Conservation (phyloP, 257 asterid genomes). For the Lavandula angustifolia region DNA sequence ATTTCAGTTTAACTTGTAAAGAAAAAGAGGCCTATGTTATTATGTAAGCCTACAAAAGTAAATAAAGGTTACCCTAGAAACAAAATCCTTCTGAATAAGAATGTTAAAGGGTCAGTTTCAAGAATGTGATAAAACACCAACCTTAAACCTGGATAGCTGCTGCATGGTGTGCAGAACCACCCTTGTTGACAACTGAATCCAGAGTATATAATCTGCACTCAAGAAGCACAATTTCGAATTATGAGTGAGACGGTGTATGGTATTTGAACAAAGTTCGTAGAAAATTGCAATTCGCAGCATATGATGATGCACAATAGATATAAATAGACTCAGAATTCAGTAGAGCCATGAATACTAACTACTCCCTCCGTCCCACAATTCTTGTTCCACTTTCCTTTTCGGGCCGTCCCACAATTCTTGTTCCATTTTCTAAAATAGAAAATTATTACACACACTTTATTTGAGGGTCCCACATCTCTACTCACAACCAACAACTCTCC, state of each 20-base stretch:
- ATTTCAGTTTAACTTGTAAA: not conserved
- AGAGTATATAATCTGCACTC: slow-evolving; percentile 73
- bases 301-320: slow-evolving; percentile 14
- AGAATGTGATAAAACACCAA: slow-evolving; percentile 31
- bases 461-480: no score
- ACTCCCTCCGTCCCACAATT: no score
- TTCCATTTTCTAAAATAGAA: no score
- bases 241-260: not conserved
- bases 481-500: no score
- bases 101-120: not conserved
- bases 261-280: slow-evolving; percentile 11
- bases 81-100: not conserved
- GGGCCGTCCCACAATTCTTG: no score
- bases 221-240: slow-evolving; percentile 26
- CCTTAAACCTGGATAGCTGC: slow-evolving; percentile 86
- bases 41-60: not conserved
- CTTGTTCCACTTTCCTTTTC: no score
- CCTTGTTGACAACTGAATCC: slow-evolving; percentile 95
- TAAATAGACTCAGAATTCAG: not conserved
- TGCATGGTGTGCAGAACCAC: slow-evolving; percentile 96
- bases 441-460: no score
- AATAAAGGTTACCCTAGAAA: not conserved
- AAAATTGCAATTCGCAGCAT: slow-evolving; percentile 4
- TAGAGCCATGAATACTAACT: not conserved
- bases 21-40: not conserved